Evolutionary conservation across 148 eudicot species (phyloP).

Genomic region (Camellia granthamiana): DNA sequence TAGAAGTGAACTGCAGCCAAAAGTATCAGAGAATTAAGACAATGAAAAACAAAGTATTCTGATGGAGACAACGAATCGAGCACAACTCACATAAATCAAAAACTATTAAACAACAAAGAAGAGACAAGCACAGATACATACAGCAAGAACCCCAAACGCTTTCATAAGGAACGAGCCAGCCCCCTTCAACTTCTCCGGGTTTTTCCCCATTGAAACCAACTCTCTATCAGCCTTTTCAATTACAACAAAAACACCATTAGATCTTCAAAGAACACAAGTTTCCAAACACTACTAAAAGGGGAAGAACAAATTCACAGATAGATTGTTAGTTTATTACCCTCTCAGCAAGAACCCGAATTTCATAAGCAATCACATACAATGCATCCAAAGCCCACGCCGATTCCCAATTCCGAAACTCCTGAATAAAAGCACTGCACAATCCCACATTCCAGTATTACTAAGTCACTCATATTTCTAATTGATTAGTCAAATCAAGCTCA

Average conservation of each 20-base stretch:
- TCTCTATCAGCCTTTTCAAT: constrained; percentile 85
- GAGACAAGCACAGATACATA: constrained; percentile 33
- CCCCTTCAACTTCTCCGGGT: constrained; percentile 88
- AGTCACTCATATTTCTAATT: constrained; percentile 7
- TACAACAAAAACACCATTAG: constrained; percentile 7
- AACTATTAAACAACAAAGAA: constrained; percentile 1
- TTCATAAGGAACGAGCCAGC: constrained; percentile 99
- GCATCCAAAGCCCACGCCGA: constrained; percentile 96
- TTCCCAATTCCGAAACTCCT: constrained; percentile 97
- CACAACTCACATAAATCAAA: neutral
- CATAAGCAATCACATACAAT: constrained; percentile 72
- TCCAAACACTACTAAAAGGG: neutral
- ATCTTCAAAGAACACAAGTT: neutral
- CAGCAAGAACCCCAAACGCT: constrained; percentile 94
- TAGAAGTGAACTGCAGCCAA: neutral
- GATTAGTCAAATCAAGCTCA: neutral
- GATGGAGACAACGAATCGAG: neutral
- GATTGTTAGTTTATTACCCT: constrained; percentile 41
- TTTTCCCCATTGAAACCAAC: constrained; percentile 81
- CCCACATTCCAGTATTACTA: constrained; percentile 28
- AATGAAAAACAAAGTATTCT: neutral
- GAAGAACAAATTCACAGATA: neutral
- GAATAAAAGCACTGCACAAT: constrained; percentile 71
- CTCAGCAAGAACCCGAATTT: constrained; percentile 94
- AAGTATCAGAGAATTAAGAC: neutral